Evolutionary conservation across 306 rosid genomes (phyloP).

Genomic region (Herpetospermum pedunculosum): DNA sequence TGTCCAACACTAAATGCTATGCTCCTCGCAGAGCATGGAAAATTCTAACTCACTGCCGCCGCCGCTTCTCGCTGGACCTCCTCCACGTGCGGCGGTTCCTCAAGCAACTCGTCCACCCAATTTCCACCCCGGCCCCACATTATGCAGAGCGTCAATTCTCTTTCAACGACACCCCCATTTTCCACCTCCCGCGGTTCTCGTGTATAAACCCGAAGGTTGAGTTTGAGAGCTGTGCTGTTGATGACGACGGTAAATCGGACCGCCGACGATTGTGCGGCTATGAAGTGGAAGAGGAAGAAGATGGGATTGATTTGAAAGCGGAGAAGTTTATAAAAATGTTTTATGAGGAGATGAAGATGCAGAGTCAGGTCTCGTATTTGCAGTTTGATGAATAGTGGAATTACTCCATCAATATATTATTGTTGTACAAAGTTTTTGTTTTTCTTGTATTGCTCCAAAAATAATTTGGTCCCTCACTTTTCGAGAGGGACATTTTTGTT

Average conservation of each 20-base stretch:
- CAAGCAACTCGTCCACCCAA: background rate
- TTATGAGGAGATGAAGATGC: constrained; percentile 1
- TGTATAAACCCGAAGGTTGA: background rate
- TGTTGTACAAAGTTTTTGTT: no score
- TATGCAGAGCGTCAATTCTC: constrained; percentile 1
- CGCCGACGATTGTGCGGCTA: background rate
- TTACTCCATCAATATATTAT: no score
- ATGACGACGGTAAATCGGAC: background rate
- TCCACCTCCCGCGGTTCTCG: background rate
- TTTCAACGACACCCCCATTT: background rate
- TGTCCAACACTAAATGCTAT: background rate
- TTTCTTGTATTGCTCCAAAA: no score
- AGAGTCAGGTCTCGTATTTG: background rate
- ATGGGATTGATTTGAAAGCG: background rate
- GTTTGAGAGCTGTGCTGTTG: background rate
- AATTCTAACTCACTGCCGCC: background rate
- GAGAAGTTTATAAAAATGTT: constrained; percentile 8
- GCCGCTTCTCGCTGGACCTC: background rate
- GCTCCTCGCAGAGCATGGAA: background rate
- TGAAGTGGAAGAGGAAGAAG: background rate
- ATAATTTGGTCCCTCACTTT: no score
- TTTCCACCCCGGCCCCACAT: background rate
- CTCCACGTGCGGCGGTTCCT: background rate
- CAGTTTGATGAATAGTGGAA: no score
- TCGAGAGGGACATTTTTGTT: no score